Evolutionary conservation across 164 flowering plant species (phyloP).

Genomic region (Umbilicus rupestris): DNA sequence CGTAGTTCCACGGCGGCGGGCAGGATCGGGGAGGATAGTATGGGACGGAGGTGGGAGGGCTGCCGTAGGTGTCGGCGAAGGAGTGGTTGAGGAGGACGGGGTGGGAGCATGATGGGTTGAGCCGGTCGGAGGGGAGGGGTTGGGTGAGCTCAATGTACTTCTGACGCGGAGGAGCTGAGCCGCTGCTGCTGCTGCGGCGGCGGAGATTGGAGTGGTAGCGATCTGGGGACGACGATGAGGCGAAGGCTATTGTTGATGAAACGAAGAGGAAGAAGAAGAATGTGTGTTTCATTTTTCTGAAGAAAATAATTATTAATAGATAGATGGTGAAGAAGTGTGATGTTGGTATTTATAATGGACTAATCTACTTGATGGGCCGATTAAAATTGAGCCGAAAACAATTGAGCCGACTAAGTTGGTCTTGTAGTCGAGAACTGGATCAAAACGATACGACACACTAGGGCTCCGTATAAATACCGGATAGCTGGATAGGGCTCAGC

Average conservation of each 20-base stretch:
- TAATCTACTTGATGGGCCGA: too few relatives aligned
- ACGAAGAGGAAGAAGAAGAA: not conserved
- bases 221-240: not conserved
- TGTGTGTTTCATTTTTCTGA: not conserved
- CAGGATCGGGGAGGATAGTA: conserved; percentile 64
- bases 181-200: not conserved
- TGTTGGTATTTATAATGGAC: too few relatives aligned
- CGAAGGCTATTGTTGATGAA: not conserved
- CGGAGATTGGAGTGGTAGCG: not conserved
- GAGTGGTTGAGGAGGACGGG: conserved; percentile 33
- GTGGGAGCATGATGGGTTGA: conserved; percentile 39
- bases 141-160: conserved; percentile 31
- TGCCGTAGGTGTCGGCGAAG: conserved; percentile 50
- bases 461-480: not conserved
- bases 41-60: conserved; percentile 40
- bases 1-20: conserved; percentile 45
- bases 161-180: not conserved
- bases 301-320: not conserved
- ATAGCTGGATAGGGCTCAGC: too few relatives aligned
- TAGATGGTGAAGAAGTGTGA: not conserved
- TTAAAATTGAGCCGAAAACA: too few relatives aligned
- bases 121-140: conserved; percentile 39
- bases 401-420: too few relatives aligned
- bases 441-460: too few relatives aligned
- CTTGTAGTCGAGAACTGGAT: too few relatives aligned